Conservation (phyloP, 2,329 filamentous ascomycete species). For the Calcarisporium arbuscula region DNA sequence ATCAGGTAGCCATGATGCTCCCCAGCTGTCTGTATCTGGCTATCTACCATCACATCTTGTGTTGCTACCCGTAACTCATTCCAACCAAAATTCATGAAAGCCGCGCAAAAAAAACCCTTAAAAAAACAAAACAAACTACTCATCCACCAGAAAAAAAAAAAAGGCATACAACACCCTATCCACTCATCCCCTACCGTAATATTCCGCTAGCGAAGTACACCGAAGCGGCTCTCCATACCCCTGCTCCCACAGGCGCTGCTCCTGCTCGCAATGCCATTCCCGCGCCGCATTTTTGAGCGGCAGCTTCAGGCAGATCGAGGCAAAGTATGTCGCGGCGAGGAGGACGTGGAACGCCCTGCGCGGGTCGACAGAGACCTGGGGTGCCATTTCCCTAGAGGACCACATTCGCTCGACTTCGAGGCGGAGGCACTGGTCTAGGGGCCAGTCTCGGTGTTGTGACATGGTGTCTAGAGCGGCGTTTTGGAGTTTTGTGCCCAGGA, state of each 20-base stretch:
- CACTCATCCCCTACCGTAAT: too few species aligned
- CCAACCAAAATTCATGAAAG: too few species aligned
- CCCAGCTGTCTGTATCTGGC: too few species aligned
- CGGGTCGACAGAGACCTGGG: background rate
- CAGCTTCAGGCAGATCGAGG: slow-evolving; percentile 2
- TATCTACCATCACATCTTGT: too few species aligned
- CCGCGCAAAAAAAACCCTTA: too few species aligned
- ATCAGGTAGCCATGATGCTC: too few species aligned
- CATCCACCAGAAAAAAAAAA: too few species aligned
- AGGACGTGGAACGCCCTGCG: slow-evolving; percentile 2
- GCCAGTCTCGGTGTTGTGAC: background rate
- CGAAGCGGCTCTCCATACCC: slow-evolving; percentile 5
- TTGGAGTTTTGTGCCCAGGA: slow-evolving; percentile 1
- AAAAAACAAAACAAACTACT: too few species aligned
- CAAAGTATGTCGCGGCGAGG: slow-evolving; percentile 5
- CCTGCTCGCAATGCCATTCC: slow-evolving; percentile 9
- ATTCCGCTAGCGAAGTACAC: slow-evolving; percentile 1
- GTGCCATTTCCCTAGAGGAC: slow-evolving; percentile 1
- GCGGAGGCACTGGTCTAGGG: slow-evolving; percentile 6
- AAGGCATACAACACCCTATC: too few species aligned
- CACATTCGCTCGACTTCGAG: slow-evolving; percentile 3
- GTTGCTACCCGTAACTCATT: too few species aligned
- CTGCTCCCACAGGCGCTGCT: slow-evolving; percentile 3
- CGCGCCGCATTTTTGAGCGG: slow-evolving; percentile 6
- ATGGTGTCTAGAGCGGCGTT: background rate